Evolutionary conservation across 2,329 filamentous ascomycete species (phyloP).

Genomic region (Stachybotrys chartarum): DNA sequence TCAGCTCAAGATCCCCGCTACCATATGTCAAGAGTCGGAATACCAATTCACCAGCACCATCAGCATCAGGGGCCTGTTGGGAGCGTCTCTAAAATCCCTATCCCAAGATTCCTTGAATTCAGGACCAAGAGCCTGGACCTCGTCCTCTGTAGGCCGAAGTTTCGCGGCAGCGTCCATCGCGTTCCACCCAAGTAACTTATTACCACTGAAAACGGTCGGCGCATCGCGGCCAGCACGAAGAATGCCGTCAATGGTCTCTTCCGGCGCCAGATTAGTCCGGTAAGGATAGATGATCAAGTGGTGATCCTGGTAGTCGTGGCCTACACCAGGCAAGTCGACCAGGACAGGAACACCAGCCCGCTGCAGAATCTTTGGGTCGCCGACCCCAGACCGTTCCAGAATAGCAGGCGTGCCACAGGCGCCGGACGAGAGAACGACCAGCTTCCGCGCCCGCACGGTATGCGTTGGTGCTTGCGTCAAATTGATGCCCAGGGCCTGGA

Average conservation of each 20-base stretch:
- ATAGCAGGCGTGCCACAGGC: conserved; percentile 43
- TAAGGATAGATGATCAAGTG: conserved; percentile 45
- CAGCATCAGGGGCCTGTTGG: conserved; percentile 37
- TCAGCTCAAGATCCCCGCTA: neutral
- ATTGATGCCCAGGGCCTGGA: conserved; percentile 2
- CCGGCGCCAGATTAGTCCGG: conserved; percentile 12
- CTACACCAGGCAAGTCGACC: conserved; percentile 40
- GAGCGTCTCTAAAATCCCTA: conserved; percentile 33
- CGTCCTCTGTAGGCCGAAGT: conserved; percentile 42
- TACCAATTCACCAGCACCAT: conserved; percentile 13
- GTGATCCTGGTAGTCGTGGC: conserved; percentile 45
- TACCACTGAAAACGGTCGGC: conserved; percentile 16
- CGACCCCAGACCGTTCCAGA: conserved; percentile 56
- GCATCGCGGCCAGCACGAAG: conserved; percentile 33
- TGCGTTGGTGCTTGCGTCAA: neutral
- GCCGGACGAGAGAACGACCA: conserved; percentile 27
- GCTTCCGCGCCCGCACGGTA: conserved; percentile 9
- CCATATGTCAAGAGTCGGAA: neutral
- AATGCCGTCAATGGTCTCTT: conserved; percentile 36
- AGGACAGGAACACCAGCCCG: conserved; percentile 35
- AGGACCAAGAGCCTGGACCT: conserved; percentile 41
- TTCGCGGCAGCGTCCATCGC: conserved; percentile 44
- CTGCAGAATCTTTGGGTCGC: conserved; percentile 37
- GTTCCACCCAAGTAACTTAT: conserved; percentile 48
- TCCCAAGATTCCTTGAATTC: conserved; percentile 47